Evolutionary conservation across 164 flowering plant species (phyloP).

Genomic region (Nymphaea colorata): DNA sequence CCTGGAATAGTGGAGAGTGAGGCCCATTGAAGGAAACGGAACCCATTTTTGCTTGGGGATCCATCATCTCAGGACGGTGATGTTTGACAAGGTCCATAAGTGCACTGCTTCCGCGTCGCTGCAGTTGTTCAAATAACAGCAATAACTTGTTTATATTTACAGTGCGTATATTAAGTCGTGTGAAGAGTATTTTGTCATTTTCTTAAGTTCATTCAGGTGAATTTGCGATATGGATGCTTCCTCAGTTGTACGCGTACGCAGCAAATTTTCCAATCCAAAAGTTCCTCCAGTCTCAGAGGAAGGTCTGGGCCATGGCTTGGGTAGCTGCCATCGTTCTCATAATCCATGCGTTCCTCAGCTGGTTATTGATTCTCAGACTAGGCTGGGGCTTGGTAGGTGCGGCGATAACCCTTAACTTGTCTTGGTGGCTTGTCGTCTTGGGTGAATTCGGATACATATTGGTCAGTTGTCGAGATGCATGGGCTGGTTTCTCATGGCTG

Average conservation of each 20-base stretch:
- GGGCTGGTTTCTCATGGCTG: slow-evolving; percentile 43
- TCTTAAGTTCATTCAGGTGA: slow-evolving; percentile 16
- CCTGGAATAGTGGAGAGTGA: too few species aligned
- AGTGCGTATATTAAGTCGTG: too few species aligned
- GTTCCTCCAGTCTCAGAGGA: slow-evolving; percentile 54
- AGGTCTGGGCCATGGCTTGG: slow-evolving; percentile 41
- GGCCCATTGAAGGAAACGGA: too few species aligned
- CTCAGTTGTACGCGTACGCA: slow-evolving; percentile 54
- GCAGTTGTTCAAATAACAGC: too few species aligned
- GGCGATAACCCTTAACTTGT: slow-evolving; percentile 32
- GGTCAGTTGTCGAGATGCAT: slow-evolving; percentile 30
- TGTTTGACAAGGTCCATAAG: too few species aligned
- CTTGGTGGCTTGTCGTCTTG: slow-evolving; percentile 50
- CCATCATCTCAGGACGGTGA: too few species aligned
- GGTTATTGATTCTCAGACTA: slow-evolving; percentile 42
- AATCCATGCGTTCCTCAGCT: slow-evolving; percentile 34
- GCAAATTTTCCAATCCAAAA: slow-evolving; percentile 50
- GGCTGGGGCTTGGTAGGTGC: slow-evolving; percentile 49
- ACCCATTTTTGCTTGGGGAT: too few species aligned
- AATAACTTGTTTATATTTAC: too few species aligned
- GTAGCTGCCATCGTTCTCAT: slow-evolving; percentile 33
- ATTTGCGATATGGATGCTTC: slow-evolving; percentile 53
- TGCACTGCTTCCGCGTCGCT: too few species aligned
- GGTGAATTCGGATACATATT: slow-evolving; percentile 45
- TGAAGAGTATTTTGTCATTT: too few species aligned